Percentiles rank a stretch among this genome's conserved stretches.
phyloP scores from a whole-genome alignment of 371 early-diverging fungal genomes.

The Mucor indicus region DNA sequence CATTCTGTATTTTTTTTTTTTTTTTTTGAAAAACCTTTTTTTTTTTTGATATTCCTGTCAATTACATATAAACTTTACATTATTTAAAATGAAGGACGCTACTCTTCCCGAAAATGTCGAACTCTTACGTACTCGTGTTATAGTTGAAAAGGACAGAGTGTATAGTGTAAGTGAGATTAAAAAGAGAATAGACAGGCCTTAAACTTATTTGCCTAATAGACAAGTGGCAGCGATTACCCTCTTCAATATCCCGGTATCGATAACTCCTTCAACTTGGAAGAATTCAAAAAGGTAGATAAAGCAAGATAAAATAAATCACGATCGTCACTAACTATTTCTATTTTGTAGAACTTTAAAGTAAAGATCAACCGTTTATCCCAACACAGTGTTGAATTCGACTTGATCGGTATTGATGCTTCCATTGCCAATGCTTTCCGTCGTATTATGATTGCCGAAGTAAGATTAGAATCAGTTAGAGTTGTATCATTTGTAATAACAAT shows the following conservation, averaged over 20 bases:
- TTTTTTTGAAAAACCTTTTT: not conserved
- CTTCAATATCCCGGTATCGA: conserved; percentile 59
- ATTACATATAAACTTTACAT: too few species aligned
- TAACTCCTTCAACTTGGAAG: conserved; percentile 55
- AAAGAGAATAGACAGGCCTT: not conserved
- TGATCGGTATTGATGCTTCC: conserved; percentile 92
- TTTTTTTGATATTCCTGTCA: not conserved
- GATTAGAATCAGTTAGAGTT: too few species aligned
- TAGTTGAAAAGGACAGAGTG: conserved; percentile 60
- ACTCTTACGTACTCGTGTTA: conserved; percentile 46
- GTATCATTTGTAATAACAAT: not conserved
- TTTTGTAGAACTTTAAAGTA: conserved; percentile 59
- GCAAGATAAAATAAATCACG: not conserved
- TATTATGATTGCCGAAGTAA: conserved; percentile 92
- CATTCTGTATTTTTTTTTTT: not conserved
- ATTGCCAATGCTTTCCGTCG: conserved; percentile 97
- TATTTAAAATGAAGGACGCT: conserved; percentile 5
- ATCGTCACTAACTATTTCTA: not conserved
- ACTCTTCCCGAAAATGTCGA: conserved; percentile 26
- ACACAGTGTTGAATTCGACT: conserved; percentile 90
- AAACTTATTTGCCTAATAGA: conserved; percentile 27
- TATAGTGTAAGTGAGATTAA: conserved; percentile 42
- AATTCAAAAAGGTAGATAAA: conserved; percentile 57
- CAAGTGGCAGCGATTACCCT: conserved; percentile 65
- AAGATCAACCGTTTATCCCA: conserved; percentile 67